phyloP scores from a whole-genome alignment of 2,329 filamentous ascomycete genomes.

The Knoxdaviesia capensis region DNA sequence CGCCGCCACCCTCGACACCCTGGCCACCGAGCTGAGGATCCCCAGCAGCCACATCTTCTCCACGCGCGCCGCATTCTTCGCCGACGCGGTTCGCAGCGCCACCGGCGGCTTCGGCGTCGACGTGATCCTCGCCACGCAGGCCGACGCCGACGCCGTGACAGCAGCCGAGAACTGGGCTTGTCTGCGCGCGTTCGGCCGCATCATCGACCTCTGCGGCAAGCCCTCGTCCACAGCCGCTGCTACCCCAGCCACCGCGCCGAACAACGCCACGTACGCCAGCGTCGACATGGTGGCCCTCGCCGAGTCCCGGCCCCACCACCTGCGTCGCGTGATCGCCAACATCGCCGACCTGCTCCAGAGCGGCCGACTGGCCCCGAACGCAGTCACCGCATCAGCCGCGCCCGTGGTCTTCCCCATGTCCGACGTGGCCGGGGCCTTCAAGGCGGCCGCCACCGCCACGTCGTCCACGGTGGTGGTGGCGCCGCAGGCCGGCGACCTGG shows the following conservation, averaged over 20 bases:
- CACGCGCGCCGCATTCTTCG: slow-evolving; percentile 9
- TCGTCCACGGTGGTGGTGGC: slow-evolving; percentile 23
- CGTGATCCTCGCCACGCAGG: slow-evolving; percentile 37
- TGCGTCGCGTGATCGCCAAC: too few species aligned
- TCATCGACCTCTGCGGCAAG: slow-evolving; percentile 24
- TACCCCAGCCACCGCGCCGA: too few species aligned
- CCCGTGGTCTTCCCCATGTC: slow-evolving; percentile 15
- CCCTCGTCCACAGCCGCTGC: too few species aligned
- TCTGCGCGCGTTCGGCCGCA: slow-evolving; percentile 21
- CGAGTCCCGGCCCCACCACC: too few species aligned
- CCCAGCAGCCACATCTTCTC: slow-evolving; percentile 12
- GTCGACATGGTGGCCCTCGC: too few species aligned
- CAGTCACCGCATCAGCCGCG: too few species aligned
- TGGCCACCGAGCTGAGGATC: too few species aligned
- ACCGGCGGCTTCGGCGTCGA: slow-evolving; percentile 39
- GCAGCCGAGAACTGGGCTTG: slow-evolving; percentile 23
- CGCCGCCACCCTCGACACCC: slow-evolving; percentile 14
- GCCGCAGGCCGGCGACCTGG: slow-evolving; percentile 18
- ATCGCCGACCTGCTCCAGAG: too few species aligned
- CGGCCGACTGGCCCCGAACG: too few species aligned
- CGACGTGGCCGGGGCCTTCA: slow-evolving; percentile 17
- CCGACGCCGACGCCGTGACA: slow-evolving; percentile 19
- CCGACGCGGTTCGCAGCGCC: slow-evolving; percentile 6
- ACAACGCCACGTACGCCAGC: too few species aligned
- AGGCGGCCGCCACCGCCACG: too few species aligned